These are phyloP conservation scores for Fusarium poae DNA, from an alignment of 2,329 filamentous ascomycete species.

Conservation along the genomic window DNA sequence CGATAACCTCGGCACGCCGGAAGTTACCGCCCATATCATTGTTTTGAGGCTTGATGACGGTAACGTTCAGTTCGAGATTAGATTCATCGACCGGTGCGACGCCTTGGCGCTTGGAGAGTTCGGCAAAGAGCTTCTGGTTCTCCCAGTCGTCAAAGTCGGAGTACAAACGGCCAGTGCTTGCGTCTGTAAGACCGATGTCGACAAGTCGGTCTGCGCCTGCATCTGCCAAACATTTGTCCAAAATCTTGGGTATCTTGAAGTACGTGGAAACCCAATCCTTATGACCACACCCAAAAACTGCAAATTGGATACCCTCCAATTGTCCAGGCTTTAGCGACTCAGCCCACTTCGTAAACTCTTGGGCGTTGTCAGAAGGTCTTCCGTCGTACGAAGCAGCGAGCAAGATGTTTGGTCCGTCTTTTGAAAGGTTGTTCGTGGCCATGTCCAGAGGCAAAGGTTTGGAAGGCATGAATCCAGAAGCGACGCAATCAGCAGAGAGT, in stretches of 20 bases:
- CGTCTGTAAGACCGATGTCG: conserved; percentile 69
- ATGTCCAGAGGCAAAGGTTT: conserved; percentile 13
- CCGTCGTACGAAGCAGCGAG: conserved; percentile 4
- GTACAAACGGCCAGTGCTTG: conserved; percentile 73
- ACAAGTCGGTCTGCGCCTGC: conserved; percentile 53
- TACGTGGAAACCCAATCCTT: conserved; percentile 72
- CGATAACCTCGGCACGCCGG: conserved; percentile 27
- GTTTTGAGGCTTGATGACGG: not conserved
- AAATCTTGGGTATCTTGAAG: conserved; percentile 73
- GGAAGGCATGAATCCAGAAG: not conserved
- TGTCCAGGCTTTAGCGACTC: not conserved
- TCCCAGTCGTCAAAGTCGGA: conserved; percentile 76
- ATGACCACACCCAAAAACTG: conserved; percentile 10
- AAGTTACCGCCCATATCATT: conserved; percentile 17
- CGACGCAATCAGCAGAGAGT: conserved; percentile 8
- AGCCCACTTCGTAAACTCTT: conserved; percentile 5
- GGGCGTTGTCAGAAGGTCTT: conserved; percentile 4
- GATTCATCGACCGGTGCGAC: conserved; percentile 15
- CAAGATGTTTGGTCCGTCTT: conserved; percentile 4
- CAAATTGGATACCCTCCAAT: conserved; percentile 5
- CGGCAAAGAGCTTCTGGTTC: conserved; percentile 65
- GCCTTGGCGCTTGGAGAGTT: conserved; percentile 60
- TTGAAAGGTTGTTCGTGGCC: not conserved
- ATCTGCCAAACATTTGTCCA: conserved; percentile 65
- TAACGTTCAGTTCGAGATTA: not conserved